These are phyloP conservation scores for Scorias spongiosa DNA, from an alignment of 2,329 filamentous ascomycete species.

Conservation along the genomic window DNA sequence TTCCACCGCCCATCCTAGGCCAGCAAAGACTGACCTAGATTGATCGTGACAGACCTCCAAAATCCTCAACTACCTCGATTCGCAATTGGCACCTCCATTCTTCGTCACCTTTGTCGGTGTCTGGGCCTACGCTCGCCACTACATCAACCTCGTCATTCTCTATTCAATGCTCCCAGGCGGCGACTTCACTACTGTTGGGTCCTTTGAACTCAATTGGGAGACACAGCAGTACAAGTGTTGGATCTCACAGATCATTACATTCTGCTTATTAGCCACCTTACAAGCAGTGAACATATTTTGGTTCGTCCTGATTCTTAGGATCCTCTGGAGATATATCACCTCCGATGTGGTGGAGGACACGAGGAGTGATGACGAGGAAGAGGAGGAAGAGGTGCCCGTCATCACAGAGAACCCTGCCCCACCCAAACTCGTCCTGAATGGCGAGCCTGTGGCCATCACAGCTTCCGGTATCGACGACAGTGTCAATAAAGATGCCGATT, in stretches of 20 bases:
- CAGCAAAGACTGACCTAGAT: slow-evolving; percentile 2
- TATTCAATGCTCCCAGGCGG: slow-evolving; percentile 50
- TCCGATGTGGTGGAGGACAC: slow-evolving; percentile 52
- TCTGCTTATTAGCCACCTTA: slow-evolving; percentile 46
- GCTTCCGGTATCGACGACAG: background rate
- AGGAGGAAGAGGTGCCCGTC: slow-evolving; percentile 31
- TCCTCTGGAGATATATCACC: slow-evolving; percentile 55
- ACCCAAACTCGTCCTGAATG: background rate
- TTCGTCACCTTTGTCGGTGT: slow-evolving; percentile 66
- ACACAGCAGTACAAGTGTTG: slow-evolving; percentile 63
- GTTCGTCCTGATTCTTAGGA: slow-evolving; percentile 62
- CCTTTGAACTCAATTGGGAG: slow-evolving; percentile 63
- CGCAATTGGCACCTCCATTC: slow-evolving; percentile 63
- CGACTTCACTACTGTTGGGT: slow-evolving; percentile 58
- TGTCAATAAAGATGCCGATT: too few relatives aligned
- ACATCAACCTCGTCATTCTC: slow-evolving; percentile 64
- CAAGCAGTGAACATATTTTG: slow-evolving; percentile 70
- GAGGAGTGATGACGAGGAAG: slow-evolving; percentile 56
- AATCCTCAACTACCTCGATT: slow-evolving; percentile 78
- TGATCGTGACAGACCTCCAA: slow-evolving; percentile 56
- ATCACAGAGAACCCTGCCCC: background rate
- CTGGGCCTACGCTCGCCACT: slow-evolving; percentile 87
- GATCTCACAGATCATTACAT: slow-evolving; percentile 53
- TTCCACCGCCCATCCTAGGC: background rate
- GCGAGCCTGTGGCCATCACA: background rate